Conservation (phyloP, 1,284 basidiomycete species). For the Pterula multifida region DNA sequence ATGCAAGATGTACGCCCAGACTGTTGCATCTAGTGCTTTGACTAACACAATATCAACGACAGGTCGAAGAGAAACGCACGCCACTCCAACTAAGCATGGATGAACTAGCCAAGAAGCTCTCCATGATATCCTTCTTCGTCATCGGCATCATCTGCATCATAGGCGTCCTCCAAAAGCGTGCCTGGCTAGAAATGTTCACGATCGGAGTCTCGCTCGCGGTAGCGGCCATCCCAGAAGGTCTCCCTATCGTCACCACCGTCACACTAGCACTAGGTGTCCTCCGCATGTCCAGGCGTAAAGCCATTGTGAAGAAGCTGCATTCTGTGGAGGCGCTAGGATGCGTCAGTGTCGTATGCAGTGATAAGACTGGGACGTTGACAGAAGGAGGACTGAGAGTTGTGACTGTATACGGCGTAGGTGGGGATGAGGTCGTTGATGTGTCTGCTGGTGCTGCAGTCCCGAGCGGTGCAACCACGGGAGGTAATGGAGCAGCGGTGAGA, state of each 20-base stretch:
- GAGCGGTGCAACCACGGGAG: conserved; percentile 6
- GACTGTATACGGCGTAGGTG: conserved; percentile 63
- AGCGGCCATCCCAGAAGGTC: conserved; percentile 92
- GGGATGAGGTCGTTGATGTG: conserved; percentile 69
- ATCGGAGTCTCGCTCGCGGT: conserved; percentile 97
- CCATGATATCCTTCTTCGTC: conserved; percentile 80
- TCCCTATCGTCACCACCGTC: conserved; percentile 96
- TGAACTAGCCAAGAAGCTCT: conserved; percentile 88
- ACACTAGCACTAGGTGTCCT: conserved; percentile 91
- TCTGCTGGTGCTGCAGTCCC: conserved; percentile 23
- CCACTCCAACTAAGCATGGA: conserved; percentile 95
- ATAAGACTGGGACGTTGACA: conserved; percentile 97
- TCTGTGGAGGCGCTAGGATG: conserved; percentile 91
- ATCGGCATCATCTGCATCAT: conserved; percentile 92
- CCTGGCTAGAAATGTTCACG: conserved; percentile 98
- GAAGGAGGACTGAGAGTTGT: conserved; percentile 94
- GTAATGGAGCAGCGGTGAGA: conserved; percentile 40
- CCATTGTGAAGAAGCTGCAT: conserved; percentile 94
- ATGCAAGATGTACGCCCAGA: conserved; percentile 77
- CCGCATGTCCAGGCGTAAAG: conserved; percentile 88
- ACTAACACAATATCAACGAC: too few relatives aligned
- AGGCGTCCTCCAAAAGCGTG: conserved; percentile 77
- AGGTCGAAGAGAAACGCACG: conserved; percentile 89
- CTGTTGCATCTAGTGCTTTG: background rate
- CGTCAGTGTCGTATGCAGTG: conserved; percentile 92